Percentiles rank a stretch among this genome's conserved stretches.
Evolutionary conservation across 176 grass and related monocot species (phyloP).

Genomic region (Carex myosuroides): DNA sequence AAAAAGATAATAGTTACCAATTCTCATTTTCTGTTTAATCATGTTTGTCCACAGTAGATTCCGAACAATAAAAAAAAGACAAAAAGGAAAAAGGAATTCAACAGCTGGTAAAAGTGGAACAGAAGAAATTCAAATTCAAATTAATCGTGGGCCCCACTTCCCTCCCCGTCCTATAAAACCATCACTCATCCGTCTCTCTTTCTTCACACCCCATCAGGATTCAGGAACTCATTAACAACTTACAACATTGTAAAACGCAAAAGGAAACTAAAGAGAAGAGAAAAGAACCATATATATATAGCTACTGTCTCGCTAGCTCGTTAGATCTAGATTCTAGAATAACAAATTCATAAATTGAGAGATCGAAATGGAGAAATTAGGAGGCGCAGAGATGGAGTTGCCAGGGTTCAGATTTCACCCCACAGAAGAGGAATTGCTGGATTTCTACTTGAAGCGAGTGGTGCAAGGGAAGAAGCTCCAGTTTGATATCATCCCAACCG

Average conservation of each 20-base stretch:
- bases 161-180: conserved; percentile 7
- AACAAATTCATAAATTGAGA: not conserved
- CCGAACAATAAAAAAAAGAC: not conserved
- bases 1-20: too few species aligned
- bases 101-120: not conserved
- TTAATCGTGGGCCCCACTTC: not conserved
- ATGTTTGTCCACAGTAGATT: not conserved
- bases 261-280: not conserved
- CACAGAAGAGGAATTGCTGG: conserved; percentile 78
- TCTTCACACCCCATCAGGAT: not conserved
- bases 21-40: too few species aligned
- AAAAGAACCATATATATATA: not conserved
- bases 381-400: conserved; percentile 28
- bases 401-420: conserved; percentile 80
- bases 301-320: not conserved
- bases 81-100: not conserved
- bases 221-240: not conserved
- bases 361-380: not conserved
- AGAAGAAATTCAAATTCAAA: not conserved
- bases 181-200: not conserved
- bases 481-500: conserved; percentile 81
- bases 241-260: conserved; percentile 16
- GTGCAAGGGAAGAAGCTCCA: conserved; percentile 44
- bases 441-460: conserved; percentile 77
- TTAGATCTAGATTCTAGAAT: not conserved